These are phyloP conservation scores for Pyrenula aspistea DNA, from an alignment of 495 filamentous ascomycete species.

Conservation along the genomic window DNA sequence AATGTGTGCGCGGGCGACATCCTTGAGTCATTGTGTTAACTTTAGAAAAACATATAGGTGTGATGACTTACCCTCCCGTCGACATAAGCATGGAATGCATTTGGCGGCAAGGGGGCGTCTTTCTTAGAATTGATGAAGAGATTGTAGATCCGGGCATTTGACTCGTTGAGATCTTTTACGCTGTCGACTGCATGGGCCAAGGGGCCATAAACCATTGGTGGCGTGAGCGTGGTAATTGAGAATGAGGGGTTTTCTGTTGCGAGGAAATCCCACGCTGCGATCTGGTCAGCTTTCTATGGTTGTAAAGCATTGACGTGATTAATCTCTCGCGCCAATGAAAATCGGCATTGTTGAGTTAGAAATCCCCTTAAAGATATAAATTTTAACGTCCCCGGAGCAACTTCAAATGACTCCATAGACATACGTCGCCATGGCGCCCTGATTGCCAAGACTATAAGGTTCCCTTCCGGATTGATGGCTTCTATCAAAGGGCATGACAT, in stretches of 20 bases:
- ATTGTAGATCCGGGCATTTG: neutral
- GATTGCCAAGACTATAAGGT: no score
- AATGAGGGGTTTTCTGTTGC: conserved; percentile 16
- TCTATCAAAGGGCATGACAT: no score
- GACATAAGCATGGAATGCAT: neutral
- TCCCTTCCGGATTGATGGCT: no score
- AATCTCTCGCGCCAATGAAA: no score
- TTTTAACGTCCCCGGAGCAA: no score
- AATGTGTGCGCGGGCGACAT: conserved; percentile 25
- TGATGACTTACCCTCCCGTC: neutral
- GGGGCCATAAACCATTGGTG: conserved; percentile 21
- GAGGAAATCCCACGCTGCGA: conserved; percentile 23
- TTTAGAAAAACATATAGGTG: neutral
- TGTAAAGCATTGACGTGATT: no score
- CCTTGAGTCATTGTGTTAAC: conserved; percentile 4
- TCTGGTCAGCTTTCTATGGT: neutral
- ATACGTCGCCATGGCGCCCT: no score
- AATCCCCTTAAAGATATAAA: no score
- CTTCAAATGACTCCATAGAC: no score
- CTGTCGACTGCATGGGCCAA: conserved; percentile 17
- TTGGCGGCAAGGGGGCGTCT: neutral
- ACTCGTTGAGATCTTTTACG: conserved; percentile 17
- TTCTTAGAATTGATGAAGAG: neutral
- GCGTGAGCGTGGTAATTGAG: conserved; percentile 23
- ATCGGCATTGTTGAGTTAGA: no score